Evolutionary conservation across 805 yeast genomes (phyloP).

Genomic region (Metschnikowia corniflorae): DNA sequence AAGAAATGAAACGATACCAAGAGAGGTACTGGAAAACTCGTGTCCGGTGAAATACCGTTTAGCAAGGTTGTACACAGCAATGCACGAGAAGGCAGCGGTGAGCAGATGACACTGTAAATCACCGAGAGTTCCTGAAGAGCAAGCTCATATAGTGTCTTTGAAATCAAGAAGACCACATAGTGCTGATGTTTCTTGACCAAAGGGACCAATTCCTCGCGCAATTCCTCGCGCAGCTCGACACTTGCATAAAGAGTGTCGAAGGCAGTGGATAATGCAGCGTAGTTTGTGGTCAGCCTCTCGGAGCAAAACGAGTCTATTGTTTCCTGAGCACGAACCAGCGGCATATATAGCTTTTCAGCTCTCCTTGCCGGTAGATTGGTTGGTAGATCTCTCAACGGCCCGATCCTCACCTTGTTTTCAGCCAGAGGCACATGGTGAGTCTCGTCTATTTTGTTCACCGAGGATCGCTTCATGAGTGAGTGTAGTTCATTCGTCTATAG

Average conservation of each 20-base stretch:
- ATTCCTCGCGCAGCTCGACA: background rate
- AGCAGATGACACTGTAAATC: constrained; percentile 8
- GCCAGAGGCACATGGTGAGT: no score
- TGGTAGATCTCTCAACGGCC: constrained; percentile 2
- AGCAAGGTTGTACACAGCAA: constrained; percentile 2
- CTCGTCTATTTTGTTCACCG: no score
- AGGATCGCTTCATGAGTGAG: no score
- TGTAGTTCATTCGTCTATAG: no score
- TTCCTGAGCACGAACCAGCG: constrained; percentile 5
- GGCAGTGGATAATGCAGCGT: constrained; percentile 9
- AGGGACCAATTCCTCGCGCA: background rate
- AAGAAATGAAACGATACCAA: constrained; percentile 15
- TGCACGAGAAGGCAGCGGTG: background rate
- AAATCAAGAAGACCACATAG: constrained; percentile 10
- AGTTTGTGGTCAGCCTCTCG: constrained; percentile 2
- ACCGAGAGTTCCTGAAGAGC: constrained; percentile 16
- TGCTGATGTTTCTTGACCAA: constrained; percentile 14
- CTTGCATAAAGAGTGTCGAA: constrained; percentile 12
- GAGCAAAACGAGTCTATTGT: constrained; percentile 6
- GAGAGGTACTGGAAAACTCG: constrained; percentile 2
- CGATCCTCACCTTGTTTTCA: no score
- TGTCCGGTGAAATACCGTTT: constrained; percentile 3
- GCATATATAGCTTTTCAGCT: background rate
- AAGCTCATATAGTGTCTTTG: constrained; percentile 4
- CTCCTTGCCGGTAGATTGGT: constrained; percentile 1